Evolutionary conservation across 306 rosid species (phyloP), one percentile per base, ranked within the genome.

Genomic region (Canavalia gladiata): DNA sequence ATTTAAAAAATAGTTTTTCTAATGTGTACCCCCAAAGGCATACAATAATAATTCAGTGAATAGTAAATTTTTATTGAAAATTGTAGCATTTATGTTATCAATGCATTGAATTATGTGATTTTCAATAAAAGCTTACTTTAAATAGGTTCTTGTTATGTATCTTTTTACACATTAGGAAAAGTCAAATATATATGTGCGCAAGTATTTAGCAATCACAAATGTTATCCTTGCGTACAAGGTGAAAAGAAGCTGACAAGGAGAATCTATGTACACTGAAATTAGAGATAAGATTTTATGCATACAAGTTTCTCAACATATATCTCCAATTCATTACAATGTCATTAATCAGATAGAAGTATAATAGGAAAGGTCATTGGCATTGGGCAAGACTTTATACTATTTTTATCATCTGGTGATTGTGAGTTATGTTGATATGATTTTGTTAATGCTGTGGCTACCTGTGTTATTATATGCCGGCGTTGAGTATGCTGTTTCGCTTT

Each of bases 401-500:
- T 30, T 51, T 5, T 72, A 35, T 74, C 29, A 31, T 31, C 28
- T 29, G 50, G 12, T 62, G 71, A 47, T 75, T 67, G 46, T 42
- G 42, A 52, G 11, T 51, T 45, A 76, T 43, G 28, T 70, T 29
- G 43, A 39, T 57, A 12, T 72, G 39, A 45, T 70, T 57, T 69
- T 47, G 8, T 71, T 75, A 51, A 62, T 80, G 30, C 12, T 73
- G 13, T 12, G 43, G 41, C 45, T 80, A 66, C 25, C 41, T 50
- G 12, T 80, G 63, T 76, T 12, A 58, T 28, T 72, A 46, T 47
- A 65, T 37, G 34, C 18, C 51, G 18, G 35, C 45, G 62, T 50
- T 29, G 59, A 81, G 42, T 68, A 60, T 73, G 65, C 85, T 88
- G 55, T 86, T 80, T 43, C 29, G 41, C 30, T 37, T 63, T 72